phyloP scores from a whole-genome alignment of 208 protist species.

The Trichomonas tenax region DNA sequence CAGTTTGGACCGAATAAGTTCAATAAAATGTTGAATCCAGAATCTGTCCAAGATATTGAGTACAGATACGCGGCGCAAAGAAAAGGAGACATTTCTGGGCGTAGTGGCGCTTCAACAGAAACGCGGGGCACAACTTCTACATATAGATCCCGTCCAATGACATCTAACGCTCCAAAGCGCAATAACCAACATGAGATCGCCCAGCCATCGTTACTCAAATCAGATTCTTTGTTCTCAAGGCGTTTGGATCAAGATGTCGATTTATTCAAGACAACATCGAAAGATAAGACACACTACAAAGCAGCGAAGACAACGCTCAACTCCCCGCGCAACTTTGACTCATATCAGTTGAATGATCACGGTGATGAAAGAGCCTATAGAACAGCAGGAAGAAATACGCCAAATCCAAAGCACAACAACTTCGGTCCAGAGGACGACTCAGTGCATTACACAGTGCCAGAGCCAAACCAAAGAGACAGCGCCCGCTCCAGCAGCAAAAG shows the following conservation, averaged over 20 bases:
- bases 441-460: no score
- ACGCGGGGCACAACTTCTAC: neutral
- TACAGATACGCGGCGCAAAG: neutral
- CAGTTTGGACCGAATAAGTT: neutral
- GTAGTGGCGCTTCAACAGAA: neutral
- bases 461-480: neutral
- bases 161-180: neutral
- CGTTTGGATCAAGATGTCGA: neutral
- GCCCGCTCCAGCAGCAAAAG: neutral
- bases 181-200: neutral
- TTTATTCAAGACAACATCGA: neutral
- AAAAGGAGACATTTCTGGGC: neutral
- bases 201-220: neutral
- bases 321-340: neutral
- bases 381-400: neutral
- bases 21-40: neutral
- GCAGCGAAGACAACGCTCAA: neutral
- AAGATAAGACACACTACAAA: neutral
- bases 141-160: neutral
- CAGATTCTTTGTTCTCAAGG: neutral
- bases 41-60: neutral
- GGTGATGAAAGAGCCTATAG: neutral
- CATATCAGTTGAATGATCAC: neutral
- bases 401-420: neutral
- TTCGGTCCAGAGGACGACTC: neutral